Base-by-base conservation (phyloP, 257 asterid genomes). In the Marsdenia floribunda region DNA sequence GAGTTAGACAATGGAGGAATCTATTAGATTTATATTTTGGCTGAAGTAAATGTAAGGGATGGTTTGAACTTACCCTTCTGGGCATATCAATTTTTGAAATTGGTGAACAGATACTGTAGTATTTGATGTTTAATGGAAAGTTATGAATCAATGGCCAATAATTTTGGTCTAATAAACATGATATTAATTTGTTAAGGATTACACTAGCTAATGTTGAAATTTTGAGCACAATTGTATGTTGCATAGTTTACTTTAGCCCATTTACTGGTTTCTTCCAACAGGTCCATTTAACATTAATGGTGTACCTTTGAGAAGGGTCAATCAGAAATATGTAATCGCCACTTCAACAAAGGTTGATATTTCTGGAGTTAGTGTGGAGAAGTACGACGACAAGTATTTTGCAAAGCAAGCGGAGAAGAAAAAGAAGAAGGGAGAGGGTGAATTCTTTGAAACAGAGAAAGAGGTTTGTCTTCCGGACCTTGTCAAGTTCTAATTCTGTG, bases 211-310 rank as follows among this genome's bases (percentile, higher is more conserved):
- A 29, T 29, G 33, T 29, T 0, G 19, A 15, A 13, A 12, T 1
- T 50, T 50, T 50, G 54, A 15, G 2, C 3, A 1, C 47, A 42
- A 7, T 42, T 42, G 9, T 42, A 42, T 42, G 47, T 49, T 13
- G 18, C 54, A 49, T 49, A 49, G 54, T 49, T 49, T 49, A 13
- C 54, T 49, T 49, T 49, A 6, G 21, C 12, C 3, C 21, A 9
- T 33, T 2, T 35, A 11, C 13, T 66, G n/a, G 15, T 1, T 38
- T 44, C 5, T 24, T 63, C 26, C 9, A 50, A 13, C 80, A 87
- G 88, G 96, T 19, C 93, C 96, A 2, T 89, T 81, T 83, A 86
- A 88, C 81, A 77, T 89, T 35, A 89, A 89, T 5, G 96, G 96
- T 50, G 96, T 88, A 60, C 96, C 96, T 24, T 79, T 89, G 26